Evolutionary conservation across 768 basidiomycete species (phyloP), one percentile per base, ranked within the genome.

Genomic region (Dacryopinax spathularia): DNA sequence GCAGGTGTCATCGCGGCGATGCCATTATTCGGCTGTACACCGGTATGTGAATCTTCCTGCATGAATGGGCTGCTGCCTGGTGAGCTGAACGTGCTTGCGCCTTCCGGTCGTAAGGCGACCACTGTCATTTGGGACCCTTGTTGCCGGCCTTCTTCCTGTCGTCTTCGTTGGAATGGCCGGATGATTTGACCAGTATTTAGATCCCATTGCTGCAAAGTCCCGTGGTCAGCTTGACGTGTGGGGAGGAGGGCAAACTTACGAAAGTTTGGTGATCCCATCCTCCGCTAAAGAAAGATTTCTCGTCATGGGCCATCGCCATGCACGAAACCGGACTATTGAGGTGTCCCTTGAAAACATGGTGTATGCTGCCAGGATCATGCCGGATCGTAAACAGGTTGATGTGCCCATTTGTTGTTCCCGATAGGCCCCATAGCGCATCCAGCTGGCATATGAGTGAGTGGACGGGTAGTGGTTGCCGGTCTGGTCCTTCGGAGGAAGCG

Each of bases 381-480:
- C 95, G 85, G 20, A 96, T 81, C 1, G 93, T 96, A 72, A 89
- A 93, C 22, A 99, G 79, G 73, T 93, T 93, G 72, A 99, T 88
- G 68, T 85, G 81, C n/a, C 95, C 96, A 67, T 81, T 79, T 93
- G 89, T 82, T 34, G 87, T 88, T 15, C 96, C 96, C 25, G 89
- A 85, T 63, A 97, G 78, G 18, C 87, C 81, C 92, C 93, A 99
- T 9, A 99, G 76, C 13, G 90, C 96, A 73, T 98, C 93, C 2
- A 87, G 86, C 63, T 98, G 93, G 78, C 93, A 86, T 9, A 84
- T 84, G 71, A 99, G 78, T 70, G 91, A 94, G 73, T 93, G 91
- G 18, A 96, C 91, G 10, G 95, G 86, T 22, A 83, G 72, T 22
- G 77, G 69, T 22, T 77, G 68, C 36, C 85, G 84, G 22, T 65